Percentiles rank a stretch among this genome's conserved stretches.
Evolutionary conservation across 768 basidiomycete species (phyloP).

Genomic region (Pleurotus giganteus): DNA sequence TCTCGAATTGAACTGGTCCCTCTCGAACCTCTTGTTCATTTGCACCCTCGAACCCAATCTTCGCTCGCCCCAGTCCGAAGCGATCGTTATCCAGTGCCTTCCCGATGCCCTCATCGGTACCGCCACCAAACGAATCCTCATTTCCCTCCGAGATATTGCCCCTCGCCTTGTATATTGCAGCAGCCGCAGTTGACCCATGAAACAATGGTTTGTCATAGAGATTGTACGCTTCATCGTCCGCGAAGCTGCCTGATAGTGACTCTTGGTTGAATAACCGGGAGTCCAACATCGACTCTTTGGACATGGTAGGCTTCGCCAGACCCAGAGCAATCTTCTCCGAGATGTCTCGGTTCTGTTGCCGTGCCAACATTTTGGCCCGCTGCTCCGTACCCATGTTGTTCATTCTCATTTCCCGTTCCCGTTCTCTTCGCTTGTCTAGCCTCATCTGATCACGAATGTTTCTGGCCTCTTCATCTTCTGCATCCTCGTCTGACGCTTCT

Average conservation of each 20-base stretch:
- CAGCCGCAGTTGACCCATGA: conserved; percentile 92
- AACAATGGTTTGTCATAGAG: conserved; percentile 95
- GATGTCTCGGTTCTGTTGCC: conserved; percentile 97
- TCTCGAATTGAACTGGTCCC: conserved; percentile 98
- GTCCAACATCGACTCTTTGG: conserved; percentile 97
- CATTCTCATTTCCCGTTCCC: conserved; percentile 98
- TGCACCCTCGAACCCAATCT: conserved; percentile 90
- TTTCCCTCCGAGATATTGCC: conserved; percentile 83
- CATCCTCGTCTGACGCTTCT: conserved; percentile 51
- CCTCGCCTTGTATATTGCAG: conserved; percentile 98
- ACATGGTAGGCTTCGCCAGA: conserved; percentile 92
- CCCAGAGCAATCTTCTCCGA: conserved; percentile 99
- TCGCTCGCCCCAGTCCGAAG: conserved; percentile 83
- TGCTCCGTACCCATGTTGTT: conserved; percentile 98
- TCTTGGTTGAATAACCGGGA: conserved; percentile 98
- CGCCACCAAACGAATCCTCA: conserved; percentile 91
- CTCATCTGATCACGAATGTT: conserved; percentile 89
- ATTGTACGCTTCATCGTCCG: conserved; percentile 90
- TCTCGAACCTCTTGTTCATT: conserved; percentile 79
- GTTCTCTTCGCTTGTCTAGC: conserved; percentile 86
- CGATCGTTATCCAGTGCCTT: conserved; percentile 91
- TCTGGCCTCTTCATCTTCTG: conserved; percentile 82
- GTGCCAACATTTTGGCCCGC: conserved; percentile 91
- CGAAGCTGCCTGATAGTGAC: conserved; percentile 76
- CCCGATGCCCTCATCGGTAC: conserved; percentile 92